Conservation (phyloP, 768 basidiomycete genomes). For the Leccinellum luteum region DNA sequence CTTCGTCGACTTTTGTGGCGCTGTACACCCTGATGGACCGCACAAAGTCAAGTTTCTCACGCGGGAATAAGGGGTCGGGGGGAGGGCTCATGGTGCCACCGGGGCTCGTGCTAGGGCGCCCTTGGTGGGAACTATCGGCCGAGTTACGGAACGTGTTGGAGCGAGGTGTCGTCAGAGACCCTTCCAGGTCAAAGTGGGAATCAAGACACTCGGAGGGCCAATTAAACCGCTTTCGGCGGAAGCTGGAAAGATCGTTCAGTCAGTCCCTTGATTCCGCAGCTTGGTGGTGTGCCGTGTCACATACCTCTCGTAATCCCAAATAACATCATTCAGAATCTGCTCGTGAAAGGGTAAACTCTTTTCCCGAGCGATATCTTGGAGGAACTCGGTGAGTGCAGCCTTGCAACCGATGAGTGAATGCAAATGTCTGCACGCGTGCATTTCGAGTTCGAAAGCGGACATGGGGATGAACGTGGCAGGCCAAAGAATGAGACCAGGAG, state of each 20-base stretch:
- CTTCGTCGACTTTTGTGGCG: slow-evolving; percentile 42
- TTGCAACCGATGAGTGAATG: slow-evolving; percentile 64
- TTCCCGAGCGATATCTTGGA: slow-evolving; percentile 35
- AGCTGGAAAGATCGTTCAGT: slow-evolving; percentile 39
- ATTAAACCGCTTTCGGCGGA: slow-evolving; percentile 64
- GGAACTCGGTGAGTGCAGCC: slow-evolving; percentile 51
- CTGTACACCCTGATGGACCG: slow-evolving; percentile 53
- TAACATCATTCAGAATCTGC: slow-evolving; percentile 23
- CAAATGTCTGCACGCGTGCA: slow-evolving; percentile 70
- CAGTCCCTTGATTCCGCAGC: slow-evolving; percentile 6
- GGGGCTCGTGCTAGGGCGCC: slow-evolving; percentile 7
- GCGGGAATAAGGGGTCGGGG: slow-evolving; percentile 25
- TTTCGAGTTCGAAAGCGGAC: slow-evolving; percentile 59
- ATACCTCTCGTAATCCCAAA: slow-evolving; percentile 40
- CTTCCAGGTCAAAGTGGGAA: slow-evolving; percentile 21
- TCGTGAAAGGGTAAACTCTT: slow-evolving; percentile 21
- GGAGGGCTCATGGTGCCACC: slow-evolving; percentile 20
- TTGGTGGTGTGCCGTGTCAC: neutral
- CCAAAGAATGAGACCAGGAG: slow-evolving; percentile 61
- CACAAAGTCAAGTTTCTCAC: slow-evolving; percentile 45
- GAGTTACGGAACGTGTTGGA: slow-evolving; percentile 19
- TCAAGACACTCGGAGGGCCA: slow-evolving; percentile 55
- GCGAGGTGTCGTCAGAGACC: slow-evolving; percentile 22
- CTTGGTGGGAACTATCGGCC: slow-evolving; percentile 10
- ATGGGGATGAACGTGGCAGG: slow-evolving; percentile 60